These are phyloP conservation scores for Aplosporella prunicola DNA, from an alignment of 2,329 filamentous ascomycete genomes.

Conservation along the genomic window DNA sequence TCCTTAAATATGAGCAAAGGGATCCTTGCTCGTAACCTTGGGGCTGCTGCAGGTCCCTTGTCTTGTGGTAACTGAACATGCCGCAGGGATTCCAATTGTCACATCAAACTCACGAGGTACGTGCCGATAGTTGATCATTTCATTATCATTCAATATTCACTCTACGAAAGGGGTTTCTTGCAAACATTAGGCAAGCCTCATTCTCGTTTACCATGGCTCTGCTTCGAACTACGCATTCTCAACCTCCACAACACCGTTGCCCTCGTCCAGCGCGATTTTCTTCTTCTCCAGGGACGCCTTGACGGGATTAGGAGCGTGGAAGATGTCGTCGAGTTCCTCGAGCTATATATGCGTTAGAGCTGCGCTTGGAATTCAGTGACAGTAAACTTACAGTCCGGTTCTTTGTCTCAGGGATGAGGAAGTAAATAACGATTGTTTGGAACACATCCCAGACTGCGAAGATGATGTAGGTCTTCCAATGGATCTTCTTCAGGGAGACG, in stretches of 20 bases:
- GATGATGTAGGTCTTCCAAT: conserved; percentile 33
- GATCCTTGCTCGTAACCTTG: no score
- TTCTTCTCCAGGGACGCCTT: conserved; percentile 18
- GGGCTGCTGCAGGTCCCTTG: no score
- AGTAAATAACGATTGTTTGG: conserved; percentile 29
- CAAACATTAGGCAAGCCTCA: no score
- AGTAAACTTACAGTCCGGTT: conserved; percentile 25
- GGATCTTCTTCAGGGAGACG: conserved; percentile 26
- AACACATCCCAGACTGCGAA: conserved; percentile 34
- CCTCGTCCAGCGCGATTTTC: conserved; percentile 16
- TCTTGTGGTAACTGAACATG: no score
- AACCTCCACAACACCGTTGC: conserved; percentile 17
- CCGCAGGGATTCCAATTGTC: no score
- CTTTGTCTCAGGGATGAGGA: conserved; percentile 29
- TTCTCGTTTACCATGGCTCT: no score
- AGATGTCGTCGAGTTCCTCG: conserved; percentile 37
- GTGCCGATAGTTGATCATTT: no score
- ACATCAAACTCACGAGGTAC: no score
- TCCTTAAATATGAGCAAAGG: no score
- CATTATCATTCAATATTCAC: no score
- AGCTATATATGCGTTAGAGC: conserved; percentile 17
- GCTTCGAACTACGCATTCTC: no score
- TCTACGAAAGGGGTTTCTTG: no score
- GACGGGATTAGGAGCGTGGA: conserved; percentile 31
- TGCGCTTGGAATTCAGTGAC: conserved; percentile 18